A percentile compares a stretch with the other conserved stretches of the same genome.
Evolutionary conservation across 257 asterid genomes (phyloP).

Genomic region (Salvia hispanica): DNA sequence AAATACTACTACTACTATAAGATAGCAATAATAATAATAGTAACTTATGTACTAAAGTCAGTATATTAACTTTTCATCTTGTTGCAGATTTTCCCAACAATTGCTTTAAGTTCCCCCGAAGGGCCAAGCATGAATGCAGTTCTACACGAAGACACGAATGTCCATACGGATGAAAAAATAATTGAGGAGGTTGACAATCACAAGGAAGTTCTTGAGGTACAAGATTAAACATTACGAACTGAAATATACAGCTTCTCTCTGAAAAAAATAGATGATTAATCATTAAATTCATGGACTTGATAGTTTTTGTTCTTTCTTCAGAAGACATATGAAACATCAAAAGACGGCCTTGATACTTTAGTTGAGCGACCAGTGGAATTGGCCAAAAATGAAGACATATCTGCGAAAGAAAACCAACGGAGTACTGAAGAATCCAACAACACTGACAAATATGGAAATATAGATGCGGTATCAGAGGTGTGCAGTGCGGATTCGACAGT

Average conservation of each 20-base stretch:
- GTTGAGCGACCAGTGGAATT: slow-evolving; percentile 15
- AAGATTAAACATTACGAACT: too few species aligned
- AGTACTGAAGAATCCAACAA: slow-evolving; percentile 27
- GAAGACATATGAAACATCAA: neutral
- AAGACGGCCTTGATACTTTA: too few species aligned
- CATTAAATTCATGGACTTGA: neutral
- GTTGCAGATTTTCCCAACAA: slow-evolving; percentile 29
- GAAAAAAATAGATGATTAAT: neutral
- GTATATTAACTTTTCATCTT: slow-evolving; percentile 18
- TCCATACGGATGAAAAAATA: slow-evolving; percentile 9
- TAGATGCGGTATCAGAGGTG: neutral
- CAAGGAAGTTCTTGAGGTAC: slow-evolving; percentile 34
- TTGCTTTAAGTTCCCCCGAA: slow-evolving; percentile 21
- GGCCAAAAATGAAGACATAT: slow-evolving; percentile 18
- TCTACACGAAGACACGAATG: slow-evolving; percentile 22
- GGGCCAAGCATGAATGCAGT: slow-evolving; percentile 21
- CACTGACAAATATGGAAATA: slow-evolving; percentile 3
- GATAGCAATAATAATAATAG: too few species aligned
- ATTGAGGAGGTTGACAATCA: slow-evolving; percentile 21
- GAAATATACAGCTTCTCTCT: neutral
- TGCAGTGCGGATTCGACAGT: neutral
- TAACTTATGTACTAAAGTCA: too few species aligned
- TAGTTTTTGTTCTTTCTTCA: neutral
- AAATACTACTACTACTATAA: too few species aligned
- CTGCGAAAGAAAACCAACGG: slow-evolving; percentile 19